Percentiles rank a stretch among this genome's conserved stretches.
phyloP scores from a whole-genome alignment of 129 eudicot species.

The Centaurea solstitialis region DNA sequence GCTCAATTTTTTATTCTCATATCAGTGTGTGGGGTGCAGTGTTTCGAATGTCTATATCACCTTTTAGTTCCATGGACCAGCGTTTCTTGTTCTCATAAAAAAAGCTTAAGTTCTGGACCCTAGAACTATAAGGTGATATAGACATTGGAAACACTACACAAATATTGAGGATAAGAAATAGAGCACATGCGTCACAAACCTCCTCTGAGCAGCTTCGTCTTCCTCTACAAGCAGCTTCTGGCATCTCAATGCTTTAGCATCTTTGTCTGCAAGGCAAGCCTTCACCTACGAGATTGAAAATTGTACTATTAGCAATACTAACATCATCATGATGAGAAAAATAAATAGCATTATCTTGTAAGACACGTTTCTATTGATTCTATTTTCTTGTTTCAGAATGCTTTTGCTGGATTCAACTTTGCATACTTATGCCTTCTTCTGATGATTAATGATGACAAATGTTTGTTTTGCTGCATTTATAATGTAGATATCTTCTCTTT shows the following conservation, averaged over 20 bases:
- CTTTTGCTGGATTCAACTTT: not conserved
- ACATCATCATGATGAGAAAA: conserved; percentile 14
- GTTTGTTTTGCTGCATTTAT: not conserved
- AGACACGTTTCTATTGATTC: too few species aligned
- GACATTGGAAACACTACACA: not conserved
- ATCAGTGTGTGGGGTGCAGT: too few species aligned
- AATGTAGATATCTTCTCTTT: not conserved
- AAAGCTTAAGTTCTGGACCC: too few species aligned
- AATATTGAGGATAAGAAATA: not conserved
- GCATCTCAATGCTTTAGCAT: conserved; percentile 32
- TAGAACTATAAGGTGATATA: not conserved
- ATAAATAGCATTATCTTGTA: not conserved
- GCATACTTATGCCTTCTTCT: conserved; percentile 14
- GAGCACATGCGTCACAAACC: conserved; percentile 37
- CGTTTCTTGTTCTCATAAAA: too few species aligned
- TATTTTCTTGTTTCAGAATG: not conserved
- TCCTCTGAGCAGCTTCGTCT: conserved; percentile 58
- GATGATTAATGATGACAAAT: conserved; percentile 4
- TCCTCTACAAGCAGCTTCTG: too few species aligned
- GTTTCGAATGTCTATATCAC: not conserved
- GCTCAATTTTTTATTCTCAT: not conserved
- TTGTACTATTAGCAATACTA: not conserved
- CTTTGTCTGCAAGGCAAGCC: conserved; percentile 50
- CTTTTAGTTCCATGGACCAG: too few species aligned
- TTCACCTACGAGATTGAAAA: conserved; percentile 52